Evolutionary conservation across 108 stramenopile genomes (phyloP).

Genomic region (Nannochloropsis oceanica): DNA sequence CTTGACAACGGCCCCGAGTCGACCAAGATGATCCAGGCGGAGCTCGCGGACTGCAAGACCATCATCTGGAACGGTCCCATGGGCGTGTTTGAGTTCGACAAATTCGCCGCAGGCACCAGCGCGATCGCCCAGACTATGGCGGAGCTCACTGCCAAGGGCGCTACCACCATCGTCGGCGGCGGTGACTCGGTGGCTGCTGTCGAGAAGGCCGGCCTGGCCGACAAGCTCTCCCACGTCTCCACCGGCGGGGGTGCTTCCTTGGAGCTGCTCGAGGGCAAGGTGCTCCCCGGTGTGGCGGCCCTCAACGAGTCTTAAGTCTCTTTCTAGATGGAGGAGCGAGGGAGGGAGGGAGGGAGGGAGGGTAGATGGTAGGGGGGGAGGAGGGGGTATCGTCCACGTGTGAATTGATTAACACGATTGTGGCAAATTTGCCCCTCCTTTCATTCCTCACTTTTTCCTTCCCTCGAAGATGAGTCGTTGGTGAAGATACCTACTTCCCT

Average conservation of each 20-base stretch:
- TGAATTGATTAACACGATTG: no score
- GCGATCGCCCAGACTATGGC: constrained; percentile 86
- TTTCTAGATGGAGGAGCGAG: neutral
- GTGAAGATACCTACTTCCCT: no score
- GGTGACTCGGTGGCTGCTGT: constrained; percentile 95
- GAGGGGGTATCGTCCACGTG: no score
- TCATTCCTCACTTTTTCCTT: no score
- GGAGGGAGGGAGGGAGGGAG: no score
- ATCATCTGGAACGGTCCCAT: constrained; percentile 95
- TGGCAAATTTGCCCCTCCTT: no score
- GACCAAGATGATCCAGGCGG: constrained; percentile 36
- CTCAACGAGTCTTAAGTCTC: constrained; percentile 52
- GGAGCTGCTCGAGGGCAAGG: constrained; percentile 93
- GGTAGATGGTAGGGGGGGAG: no score
- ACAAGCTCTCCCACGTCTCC: constrained; percentile 95
- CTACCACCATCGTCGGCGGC: constrained; percentile 91
- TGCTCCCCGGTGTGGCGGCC: constrained; percentile 78
- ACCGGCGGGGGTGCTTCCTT: constrained; percentile 87
- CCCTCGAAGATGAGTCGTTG: no score
- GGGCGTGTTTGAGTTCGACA: constrained; percentile 93
- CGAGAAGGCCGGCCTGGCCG: constrained; percentile 74
- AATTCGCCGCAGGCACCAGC: constrained; percentile 54
- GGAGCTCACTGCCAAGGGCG: constrained; percentile 70
- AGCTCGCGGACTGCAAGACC: constrained; percentile 43
- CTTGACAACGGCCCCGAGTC: constrained; percentile 90